Base-by-base conservation (phyloP, 805 yeast species). In the Suhomyces sp. region DNA sequence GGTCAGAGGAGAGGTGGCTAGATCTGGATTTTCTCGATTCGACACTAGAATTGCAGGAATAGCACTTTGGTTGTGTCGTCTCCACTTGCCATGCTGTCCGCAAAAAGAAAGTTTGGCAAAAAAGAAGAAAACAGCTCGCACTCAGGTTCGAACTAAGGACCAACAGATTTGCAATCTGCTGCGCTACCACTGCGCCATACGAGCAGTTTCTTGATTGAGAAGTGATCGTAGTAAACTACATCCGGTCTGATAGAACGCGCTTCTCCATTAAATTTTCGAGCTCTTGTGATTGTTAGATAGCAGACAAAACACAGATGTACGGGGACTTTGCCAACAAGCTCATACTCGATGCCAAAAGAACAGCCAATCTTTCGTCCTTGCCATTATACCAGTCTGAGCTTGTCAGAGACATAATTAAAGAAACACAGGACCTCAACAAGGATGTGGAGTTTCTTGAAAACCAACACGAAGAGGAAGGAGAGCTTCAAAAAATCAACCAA, bases 171-270 rank as follows among this genome's bases (percentile, higher is more conserved):
- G 96, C 96, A 89, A 89, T 89, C 96, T 86, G 90, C 91, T 87
- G 94, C 96, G 92, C 94, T 88, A 88, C 96, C 94, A 85, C 94
- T 88, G 92, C 91, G 96, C 96, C 91, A 88, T 79, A 80, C 86
- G 78, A 81, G 85, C 87, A 62, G 26, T 29, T 42, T 42, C 31
- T 17, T 23, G 46, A 1, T 12, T 10, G 17, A 23, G 13, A 10
- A 22, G 15, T 1, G 6, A 2, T 41, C 27, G 5, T 2, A 1
- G 19, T 13, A 9, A 13, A 4, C 6, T 2, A 22, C 5, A 41
- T 17, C 27, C 22, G 15, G n/a, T 29, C 33, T 2, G 5, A 5
- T 40, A 13, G 17, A 8, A 40, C 36, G 36, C 36, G 36, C 9
- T 33, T 6, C 4, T 5, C 9, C 3, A 6, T 33, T n/a, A n/a